Percentiles rank a stretch among this genome's conserved stretches.
Conservation (phyloP, 768 basidiomycete species). For the Tricholomella constricta region DNA sequence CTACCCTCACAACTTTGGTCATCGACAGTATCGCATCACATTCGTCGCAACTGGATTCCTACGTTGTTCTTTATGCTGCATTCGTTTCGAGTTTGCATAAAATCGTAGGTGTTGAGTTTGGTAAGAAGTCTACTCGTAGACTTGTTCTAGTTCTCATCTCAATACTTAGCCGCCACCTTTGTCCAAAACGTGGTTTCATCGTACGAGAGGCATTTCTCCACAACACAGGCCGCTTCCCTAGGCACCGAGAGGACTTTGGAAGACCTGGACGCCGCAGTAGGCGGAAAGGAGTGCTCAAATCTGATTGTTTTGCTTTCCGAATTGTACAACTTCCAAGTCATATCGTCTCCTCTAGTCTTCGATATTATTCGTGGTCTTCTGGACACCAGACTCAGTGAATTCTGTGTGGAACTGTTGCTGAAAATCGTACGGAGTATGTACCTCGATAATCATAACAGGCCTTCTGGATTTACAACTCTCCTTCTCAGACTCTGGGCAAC, state of each 20-base stretch:
- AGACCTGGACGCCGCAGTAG: constrained; percentile 31
- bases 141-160: background rate
- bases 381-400: constrained; percentile 64
- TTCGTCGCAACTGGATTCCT: constrained; percentile 82
- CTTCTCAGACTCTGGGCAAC: constrained; percentile 80
- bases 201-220: constrained; percentile 61
- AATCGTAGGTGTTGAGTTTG: constrained; percentile 85
- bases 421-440: constrained; percentile 79
- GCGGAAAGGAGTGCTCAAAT: constrained; percentile 89
- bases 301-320: constrained; percentile 86
- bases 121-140: constrained; percentile 43
- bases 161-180: constrained; percentile 71
- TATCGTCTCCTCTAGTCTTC: constrained; percentile 87
- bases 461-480: constrained; percentile 6
- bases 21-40: constrained; percentile 80
- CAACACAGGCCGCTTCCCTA: constrained; percentile 25
- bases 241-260: constrained; percentile 8
- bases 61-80: constrained; percentile 85
- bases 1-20: constrained; percentile 73
- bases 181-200: constrained; percentile 68
- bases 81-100: constrained; percentile 82
- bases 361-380: constrained; percentile 84
- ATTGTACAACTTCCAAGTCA: constrained; percentile 94
- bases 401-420: constrained; percentile 83
- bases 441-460: background rate